A percentile compares a stretch with the other conserved stretches of the same genome.
phyloP scores from a whole-genome alignment of 768 basidiomycete species.

The Suillus cothurnatus region DNA sequence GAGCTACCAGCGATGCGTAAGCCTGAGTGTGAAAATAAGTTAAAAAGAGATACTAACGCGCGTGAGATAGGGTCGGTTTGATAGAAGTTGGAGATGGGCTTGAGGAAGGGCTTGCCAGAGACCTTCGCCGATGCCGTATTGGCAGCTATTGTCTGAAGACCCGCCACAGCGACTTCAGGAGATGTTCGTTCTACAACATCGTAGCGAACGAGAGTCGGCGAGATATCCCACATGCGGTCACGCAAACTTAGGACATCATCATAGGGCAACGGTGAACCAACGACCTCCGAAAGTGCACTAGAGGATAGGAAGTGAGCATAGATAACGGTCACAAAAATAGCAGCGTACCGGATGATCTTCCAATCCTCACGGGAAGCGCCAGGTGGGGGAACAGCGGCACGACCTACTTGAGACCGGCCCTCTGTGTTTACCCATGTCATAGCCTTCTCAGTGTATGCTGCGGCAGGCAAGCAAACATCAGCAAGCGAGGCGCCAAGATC shows the following conservation, averaged over 20 bases:
- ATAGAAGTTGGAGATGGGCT: conserved; percentile 92
- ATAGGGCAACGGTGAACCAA: conserved; percentile 84
- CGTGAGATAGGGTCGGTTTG: conserved; percentile 94
- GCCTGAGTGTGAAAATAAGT: conserved; percentile 8
- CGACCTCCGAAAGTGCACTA: conserved; percentile 87
- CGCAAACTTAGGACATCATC: conserved; percentile 83
- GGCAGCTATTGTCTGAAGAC: conserved; percentile 60
- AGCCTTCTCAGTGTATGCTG: conserved; percentile 92
- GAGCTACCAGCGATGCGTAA: conserved; percentile 48
- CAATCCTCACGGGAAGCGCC: conserved; percentile 95
- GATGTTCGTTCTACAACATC: conserved; percentile 81
- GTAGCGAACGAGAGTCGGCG: conserved; percentile 86
- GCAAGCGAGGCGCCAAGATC: conserved; percentile 95
- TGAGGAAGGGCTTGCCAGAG: conserved; percentile 63
- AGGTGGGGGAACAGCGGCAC: conserved; percentile 92
- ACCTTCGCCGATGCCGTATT: conserved; percentile 57
- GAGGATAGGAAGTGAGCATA: conserved; percentile 1
- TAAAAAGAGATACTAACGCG: conserved; percentile 59
- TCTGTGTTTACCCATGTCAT: conserved; percentile 98
- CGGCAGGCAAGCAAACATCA: conserved; percentile 92
- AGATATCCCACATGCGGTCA: conserved; percentile 96
- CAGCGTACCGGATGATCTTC: conserved; percentile 86
- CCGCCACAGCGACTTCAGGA: conserved; percentile 65
- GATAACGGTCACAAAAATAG: not conserved
- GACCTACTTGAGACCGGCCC: conserved; percentile 86